phyloP scores from a whole-genome alignment of 176 grass and related monocot species.

The Olyra latifolia region DNA sequence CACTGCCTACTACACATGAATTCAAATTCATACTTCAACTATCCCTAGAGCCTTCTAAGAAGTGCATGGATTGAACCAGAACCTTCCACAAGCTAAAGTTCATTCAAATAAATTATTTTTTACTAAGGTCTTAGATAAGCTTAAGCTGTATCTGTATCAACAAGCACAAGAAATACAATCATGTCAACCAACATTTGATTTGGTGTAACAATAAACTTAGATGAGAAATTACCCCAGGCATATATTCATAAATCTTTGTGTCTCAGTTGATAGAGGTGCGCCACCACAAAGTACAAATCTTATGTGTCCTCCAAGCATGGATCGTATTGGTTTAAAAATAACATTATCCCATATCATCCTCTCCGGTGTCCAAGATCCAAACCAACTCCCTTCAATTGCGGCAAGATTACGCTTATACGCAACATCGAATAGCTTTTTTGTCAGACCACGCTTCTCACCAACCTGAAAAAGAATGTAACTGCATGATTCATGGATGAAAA shows the following conservation, averaged over 20 bases:
- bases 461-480: conserved; percentile 48
- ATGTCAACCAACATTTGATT: neutral
- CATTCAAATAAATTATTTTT: neutral
- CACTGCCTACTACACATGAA: neutral
- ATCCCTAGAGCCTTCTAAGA: neutral
- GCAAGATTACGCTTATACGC: conserved; percentile 67
- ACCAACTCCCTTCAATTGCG: conserved; percentile 69
- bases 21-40: neutral
- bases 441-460: conserved; percentile 70
- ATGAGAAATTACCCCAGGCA: conserved; percentile 70
- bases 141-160: neutral
- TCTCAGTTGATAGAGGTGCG: conserved; percentile 72
- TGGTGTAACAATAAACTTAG: neutral
- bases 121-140: neutral
- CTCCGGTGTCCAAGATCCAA: conserved; percentile 68
- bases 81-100: neutral
- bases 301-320: conserved; percentile 69
- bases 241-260: conserved; percentile 96
- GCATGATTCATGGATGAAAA: neutral
- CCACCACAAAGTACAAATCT: conserved; percentile 90
- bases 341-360: conserved; percentile 71
- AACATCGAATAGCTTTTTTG: conserved; percentile 73
- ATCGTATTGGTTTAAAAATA: conserved; percentile 65
- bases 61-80: neutral
- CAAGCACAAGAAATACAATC: neutral